Evolutionary conservation across 768 basidiomycete genomes (phyloP).

Genomic region (Podaxis sp.): DNA sequence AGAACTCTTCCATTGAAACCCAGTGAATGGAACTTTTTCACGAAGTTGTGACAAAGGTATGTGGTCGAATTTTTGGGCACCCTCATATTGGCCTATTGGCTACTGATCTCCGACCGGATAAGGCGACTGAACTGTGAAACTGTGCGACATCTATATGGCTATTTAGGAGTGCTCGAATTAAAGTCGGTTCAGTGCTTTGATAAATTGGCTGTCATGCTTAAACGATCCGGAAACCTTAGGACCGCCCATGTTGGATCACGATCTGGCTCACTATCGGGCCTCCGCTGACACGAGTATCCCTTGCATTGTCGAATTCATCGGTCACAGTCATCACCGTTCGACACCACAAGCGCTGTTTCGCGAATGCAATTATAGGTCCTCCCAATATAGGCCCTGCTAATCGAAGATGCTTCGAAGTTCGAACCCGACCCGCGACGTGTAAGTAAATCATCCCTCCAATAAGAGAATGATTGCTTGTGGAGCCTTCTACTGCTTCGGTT

Average conservation of each 20-base stretch:
- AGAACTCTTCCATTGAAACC: background rate
- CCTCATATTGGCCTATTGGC: background rate
- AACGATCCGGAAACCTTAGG: slow-evolving; percentile 6
- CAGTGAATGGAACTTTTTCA: background rate
- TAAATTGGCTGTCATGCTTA: slow-evolving; percentile 11
- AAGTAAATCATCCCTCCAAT: slow-evolving; percentile 8
- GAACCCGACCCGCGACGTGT: slow-evolving; percentile 12
- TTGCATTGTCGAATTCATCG: background rate
- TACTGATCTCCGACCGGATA: background rate
- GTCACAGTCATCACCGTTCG: background rate
- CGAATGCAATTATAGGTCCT: slow-evolving; percentile 3
- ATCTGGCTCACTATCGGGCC: slow-evolving; percentile 2
- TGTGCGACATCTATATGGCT: background rate
- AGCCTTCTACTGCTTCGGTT: background rate
- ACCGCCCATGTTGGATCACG: slow-evolving; percentile 1
- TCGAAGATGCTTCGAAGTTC: slow-evolving; percentile 12
- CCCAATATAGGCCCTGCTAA: slow-evolving; percentile 4
- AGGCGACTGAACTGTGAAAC: background rate
- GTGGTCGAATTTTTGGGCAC: background rate
- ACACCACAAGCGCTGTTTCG: background rate
- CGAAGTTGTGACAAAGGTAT: slow-evolving; percentile 1
- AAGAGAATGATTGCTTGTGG: slow-evolving; percentile 11
- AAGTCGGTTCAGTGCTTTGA: slow-evolving; percentile 12
- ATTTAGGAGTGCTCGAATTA: slow-evolving; percentile 7
- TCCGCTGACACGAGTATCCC: background rate